Evolutionary conservation across 2,329 filamentous ascomycete species (phyloP).

Genomic region (Stachybotrys echinatus): DNA sequence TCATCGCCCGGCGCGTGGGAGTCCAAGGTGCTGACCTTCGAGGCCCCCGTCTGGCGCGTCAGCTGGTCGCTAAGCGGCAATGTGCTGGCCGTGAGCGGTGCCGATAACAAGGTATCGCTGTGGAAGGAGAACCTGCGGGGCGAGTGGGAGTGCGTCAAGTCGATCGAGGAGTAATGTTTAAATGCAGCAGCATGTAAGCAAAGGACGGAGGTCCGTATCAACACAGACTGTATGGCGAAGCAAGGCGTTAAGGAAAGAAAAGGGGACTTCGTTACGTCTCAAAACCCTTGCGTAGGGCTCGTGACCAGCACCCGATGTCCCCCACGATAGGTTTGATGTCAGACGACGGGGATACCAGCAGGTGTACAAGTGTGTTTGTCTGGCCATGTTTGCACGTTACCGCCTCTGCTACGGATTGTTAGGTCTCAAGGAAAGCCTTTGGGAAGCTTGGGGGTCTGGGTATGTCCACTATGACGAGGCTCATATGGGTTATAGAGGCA

Average conservation of each 20-base stretch:
- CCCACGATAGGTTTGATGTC: no score
- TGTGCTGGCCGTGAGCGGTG: slow-evolving; percentile 86
- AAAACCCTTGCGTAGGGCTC: no score
- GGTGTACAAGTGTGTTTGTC: no score
- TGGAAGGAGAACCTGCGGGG: slow-evolving; percentile 98
- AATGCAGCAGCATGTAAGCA: background rate
- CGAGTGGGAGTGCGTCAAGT: slow-evolving; percentile 96
- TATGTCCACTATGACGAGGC: no score
- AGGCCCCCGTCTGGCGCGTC: slow-evolving; percentile 87
- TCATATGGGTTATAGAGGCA: no score
- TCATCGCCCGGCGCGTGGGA: slow-evolving; percentile 68
- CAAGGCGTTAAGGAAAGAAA: slow-evolving; percentile 31
- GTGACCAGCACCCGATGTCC: no score
- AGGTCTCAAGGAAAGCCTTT: no score
- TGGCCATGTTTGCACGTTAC: no score
- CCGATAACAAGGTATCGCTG: slow-evolving; percentile 92
- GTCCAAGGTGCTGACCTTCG: slow-evolving; percentile 80
- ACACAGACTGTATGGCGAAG: slow-evolving; percentile 5
- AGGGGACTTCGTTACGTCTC: no score
- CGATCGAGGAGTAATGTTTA: slow-evolving; percentile 71
- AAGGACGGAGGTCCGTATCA: background rate
- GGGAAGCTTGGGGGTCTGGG: no score
- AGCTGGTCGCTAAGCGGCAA: slow-evolving; percentile 98
- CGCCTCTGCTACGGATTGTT: no score
- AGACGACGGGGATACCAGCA: no score